Evolutionary conservation across 768 basidiomycete genomes (phyloP).

Genomic region (Trametes sanguinea): DNA sequence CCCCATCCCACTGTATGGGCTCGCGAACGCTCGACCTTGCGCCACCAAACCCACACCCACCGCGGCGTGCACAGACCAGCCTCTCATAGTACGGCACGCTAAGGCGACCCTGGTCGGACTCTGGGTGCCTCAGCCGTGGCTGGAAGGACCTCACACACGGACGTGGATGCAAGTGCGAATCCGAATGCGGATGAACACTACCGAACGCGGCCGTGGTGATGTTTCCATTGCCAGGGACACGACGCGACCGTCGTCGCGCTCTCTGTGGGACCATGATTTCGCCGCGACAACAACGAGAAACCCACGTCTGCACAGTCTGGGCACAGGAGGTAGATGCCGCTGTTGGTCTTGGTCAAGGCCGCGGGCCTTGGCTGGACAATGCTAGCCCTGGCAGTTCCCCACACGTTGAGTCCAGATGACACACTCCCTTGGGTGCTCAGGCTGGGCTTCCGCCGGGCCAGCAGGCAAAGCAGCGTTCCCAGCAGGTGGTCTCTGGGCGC

Average conservation of each 20-base stretch:
- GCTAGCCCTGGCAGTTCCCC: slow-evolving; percentile 7
- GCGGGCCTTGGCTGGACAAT: not conserved
- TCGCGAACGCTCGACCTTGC: slow-evolving; percentile 3
- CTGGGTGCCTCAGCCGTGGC: not conserved
- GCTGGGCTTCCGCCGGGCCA: not conserved
- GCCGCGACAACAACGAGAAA: slow-evolving; percentile 8
- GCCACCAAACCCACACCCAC: slow-evolving; percentile 10
- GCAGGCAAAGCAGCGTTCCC: not conserved
- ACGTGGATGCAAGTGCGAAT: not conserved
- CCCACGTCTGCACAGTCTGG: slow-evolving; percentile 1
- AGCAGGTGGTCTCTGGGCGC: not conserved
- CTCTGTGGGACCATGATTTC: slow-evolving; percentile 1
- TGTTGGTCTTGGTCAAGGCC: not conserved
- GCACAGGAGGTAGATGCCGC: not conserved
- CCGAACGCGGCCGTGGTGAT: slow-evolving; percentile 5
- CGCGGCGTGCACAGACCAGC: slow-evolving; percentile 9
- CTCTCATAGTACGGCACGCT: not conserved
- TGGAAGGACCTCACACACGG: not conserved
- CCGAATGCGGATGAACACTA: not conserved
- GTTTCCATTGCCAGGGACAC: not conserved
- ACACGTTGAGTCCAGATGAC: not conserved
- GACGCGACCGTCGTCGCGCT: not conserved
- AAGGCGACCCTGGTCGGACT: not conserved
- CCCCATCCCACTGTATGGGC: slow-evolving; percentile 6
- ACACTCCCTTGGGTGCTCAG: not conserved